Conservation (phyloP, 163 green algal genomes). For the Botryococcus braunii region DNA sequence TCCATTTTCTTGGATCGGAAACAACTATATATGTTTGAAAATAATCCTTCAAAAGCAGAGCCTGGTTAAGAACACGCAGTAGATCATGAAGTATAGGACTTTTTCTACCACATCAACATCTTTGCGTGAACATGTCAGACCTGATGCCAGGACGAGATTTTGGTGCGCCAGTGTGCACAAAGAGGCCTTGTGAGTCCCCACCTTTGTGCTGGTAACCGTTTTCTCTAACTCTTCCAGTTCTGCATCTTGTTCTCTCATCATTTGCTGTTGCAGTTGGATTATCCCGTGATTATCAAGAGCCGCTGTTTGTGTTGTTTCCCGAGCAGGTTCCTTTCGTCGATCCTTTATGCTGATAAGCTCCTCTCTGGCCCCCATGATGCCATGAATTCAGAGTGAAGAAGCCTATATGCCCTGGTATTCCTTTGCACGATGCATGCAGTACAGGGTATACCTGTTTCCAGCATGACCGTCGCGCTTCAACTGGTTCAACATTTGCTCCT, state of each 20-base stretch:
- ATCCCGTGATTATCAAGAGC: constrained; percentile 59
- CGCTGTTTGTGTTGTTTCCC: constrained; percentile 72
- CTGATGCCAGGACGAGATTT: no score
- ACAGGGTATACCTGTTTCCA: constrained; percentile 6
- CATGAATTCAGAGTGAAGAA: neutral
- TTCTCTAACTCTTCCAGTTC: constrained; percentile 71
- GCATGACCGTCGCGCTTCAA: constrained; percentile 45
- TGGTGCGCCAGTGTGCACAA: neutral
- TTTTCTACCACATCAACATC: no score
- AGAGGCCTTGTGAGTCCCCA: constrained; percentile 43
- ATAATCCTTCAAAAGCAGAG: no score
- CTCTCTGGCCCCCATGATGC: neutral
- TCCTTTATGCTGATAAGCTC: neutral
- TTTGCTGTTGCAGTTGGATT: constrained; percentile 64
- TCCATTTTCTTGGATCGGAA: no score
- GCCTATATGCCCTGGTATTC: neutral
- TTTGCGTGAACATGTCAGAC: no score
- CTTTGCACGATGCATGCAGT: neutral
- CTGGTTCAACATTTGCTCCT: constrained; percentile 64
- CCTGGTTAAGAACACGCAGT: no score
- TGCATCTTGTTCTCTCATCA: constrained; percentile 72
- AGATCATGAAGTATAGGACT: no score
- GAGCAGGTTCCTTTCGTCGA: constrained; percentile 5
- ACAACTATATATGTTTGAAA: no score
- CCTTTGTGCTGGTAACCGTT: constrained; percentile 60